Evolutionary conservation across 805 yeast species (phyloP).

Genomic region (Yarrowia sp.): DNA sequence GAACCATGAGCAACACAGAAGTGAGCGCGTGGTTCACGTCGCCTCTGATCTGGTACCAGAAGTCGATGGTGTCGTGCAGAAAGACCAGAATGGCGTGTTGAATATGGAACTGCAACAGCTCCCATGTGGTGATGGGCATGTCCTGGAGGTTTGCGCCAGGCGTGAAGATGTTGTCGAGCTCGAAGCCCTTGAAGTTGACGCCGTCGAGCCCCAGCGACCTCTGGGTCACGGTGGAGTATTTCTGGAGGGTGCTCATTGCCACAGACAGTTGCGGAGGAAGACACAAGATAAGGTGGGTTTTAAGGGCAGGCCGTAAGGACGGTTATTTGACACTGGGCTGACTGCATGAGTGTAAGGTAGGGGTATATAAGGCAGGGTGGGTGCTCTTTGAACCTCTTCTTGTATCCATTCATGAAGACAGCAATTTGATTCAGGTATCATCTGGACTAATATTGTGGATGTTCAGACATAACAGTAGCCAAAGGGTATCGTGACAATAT

Average conservation of each 20-base stretch:
- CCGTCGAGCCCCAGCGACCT: constrained; percentile 26
- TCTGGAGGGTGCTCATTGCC: not conserved
- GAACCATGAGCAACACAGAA: constrained; percentile 17
- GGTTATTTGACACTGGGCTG: not conserved
- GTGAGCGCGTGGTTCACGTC: constrained; percentile 5
- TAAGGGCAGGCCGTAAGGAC: not conserved
- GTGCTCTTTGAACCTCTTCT: not conserved
- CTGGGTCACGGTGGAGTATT: not conserved
- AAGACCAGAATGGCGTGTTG: constrained; percentile 28
- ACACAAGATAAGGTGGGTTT: not conserved
- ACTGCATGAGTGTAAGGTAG: not conserved
- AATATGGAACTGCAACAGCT: constrained; percentile 31
- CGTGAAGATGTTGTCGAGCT: constrained; percentile 31
- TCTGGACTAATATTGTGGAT: too few relatives aligned
- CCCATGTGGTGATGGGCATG: constrained; percentile 28
- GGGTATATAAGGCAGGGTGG: not conserved
- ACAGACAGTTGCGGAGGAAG: not conserved
- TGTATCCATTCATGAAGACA: too few relatives aligned
- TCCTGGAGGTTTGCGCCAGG: constrained; percentile 30
- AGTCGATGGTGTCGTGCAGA: not conserved
- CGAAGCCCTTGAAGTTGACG: constrained; percentile 29
- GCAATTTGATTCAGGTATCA: too few relatives aligned
- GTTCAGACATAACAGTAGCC: too few relatives aligned
- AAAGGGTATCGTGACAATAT: too few relatives aligned
- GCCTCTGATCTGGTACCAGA: not conserved